Conservation (phyloP, 257 asterid species). For the Lycium ferocissimum region DNA sequence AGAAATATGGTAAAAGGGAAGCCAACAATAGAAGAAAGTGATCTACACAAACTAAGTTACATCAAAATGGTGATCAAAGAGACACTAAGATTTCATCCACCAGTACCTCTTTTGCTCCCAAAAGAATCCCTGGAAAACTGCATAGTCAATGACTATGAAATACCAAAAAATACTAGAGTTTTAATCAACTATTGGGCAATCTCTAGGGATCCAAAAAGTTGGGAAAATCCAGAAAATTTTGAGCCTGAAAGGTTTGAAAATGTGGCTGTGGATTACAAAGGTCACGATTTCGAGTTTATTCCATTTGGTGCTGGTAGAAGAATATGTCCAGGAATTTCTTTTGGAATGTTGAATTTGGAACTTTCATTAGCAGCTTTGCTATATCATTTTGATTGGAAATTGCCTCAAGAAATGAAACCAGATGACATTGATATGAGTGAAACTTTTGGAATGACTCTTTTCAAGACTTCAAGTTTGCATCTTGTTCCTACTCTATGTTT, state of each 20-base stretch:
- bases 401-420: constrained; percentile 30
- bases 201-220: constrained; percentile 37
- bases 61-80: constrained; percentile 42
- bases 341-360: constrained; percentile 36
- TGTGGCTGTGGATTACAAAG: constrained; percentile 14
- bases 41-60: constrained; percentile 33
- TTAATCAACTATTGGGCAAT: constrained; percentile 40
- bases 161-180: constrained; percentile 33
- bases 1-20: constrained; percentile 29
- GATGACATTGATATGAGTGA: constrained; percentile 44
- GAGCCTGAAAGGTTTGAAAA: constrained; percentile 38
- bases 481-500: constrained; percentile 32
- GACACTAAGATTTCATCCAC: constrained; percentile 40
- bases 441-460: constrained; percentile 32
- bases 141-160: constrained; percentile 24
- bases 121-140: constrained; percentile 25
- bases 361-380: constrained; percentile 35
- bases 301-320: constrained; percentile 45
- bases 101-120: constrained; percentile 38
- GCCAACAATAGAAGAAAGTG: constrained; percentile 28
- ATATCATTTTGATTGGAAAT: constrained; percentile 44
- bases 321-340: constrained; percentile 38
- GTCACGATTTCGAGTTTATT: constrained; percentile 35
- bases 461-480: constrained; percentile 33
- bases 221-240: constrained; percentile 37